Conservation (phyloP, 495 filamentous ascomycete genomes). For the Pseudotulostoma volvatum region DNA sequence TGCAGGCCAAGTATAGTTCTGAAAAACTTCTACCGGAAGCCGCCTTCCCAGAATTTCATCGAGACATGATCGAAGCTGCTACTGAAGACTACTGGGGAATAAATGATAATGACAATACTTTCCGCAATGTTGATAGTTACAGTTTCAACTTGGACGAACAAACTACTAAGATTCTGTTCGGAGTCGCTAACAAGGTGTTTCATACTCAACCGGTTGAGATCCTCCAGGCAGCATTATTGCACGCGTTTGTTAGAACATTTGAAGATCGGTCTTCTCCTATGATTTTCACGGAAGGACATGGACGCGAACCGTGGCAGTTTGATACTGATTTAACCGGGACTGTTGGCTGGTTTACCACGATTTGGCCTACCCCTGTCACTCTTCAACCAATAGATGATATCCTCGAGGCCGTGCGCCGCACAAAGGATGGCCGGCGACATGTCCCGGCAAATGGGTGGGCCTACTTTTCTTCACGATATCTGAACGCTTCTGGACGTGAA, state of each 20-base stretch:
- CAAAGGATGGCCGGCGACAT: constrained; percentile 10
- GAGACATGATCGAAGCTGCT: constrained; percentile 26
- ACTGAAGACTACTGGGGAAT: no score
- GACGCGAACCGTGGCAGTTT: constrained; percentile 22
- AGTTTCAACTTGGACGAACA: constrained; percentile 17
- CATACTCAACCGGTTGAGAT: constrained; percentile 28
- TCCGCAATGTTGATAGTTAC: no score
- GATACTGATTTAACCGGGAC: constrained; percentile 26
- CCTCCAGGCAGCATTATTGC: constrained; percentile 19
- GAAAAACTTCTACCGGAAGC: no score
- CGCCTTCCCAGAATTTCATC: constrained; percentile 23
- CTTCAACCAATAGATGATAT: not conserved
- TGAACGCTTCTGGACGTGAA: not conserved
- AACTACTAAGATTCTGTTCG: constrained; percentile 16
- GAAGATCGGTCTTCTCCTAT: constrained; percentile 27
- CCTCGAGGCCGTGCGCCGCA: constrained; percentile 1
- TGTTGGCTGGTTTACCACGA: constrained; percentile 31
- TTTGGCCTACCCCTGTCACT: constrained; percentile 12
- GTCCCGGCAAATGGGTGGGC: constrained; percentile 13
- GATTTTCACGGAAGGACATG: constrained; percentile 28
- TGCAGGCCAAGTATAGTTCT: constrained; percentile 15
- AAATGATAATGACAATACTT: no score
- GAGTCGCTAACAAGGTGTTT: constrained; percentile 15
- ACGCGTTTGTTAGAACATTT: constrained; percentile 20
- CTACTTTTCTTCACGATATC: constrained; percentile 13